phyloP scores from a whole-genome alignment of 345 rosid genomes.

The Dimocarpus longan region DNA sequence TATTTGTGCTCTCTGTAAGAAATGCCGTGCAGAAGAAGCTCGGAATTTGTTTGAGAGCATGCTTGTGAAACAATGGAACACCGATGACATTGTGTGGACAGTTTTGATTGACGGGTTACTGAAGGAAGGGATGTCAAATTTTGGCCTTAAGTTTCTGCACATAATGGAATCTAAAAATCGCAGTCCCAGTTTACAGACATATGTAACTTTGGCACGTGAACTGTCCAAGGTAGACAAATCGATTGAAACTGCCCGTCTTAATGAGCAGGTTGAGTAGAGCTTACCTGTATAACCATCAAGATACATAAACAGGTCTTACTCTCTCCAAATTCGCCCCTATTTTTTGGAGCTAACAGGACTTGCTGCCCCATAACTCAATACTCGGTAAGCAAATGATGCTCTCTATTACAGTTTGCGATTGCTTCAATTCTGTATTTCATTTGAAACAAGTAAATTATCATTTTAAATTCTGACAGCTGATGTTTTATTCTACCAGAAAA shows the following conservation, averaged over 20 bases:
- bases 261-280: conserved; percentile 2
- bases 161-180: conserved; percentile 52
- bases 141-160: conserved; percentile 52
- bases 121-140: conserved; percentile 44
- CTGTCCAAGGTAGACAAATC: conserved; percentile 42
- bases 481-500: conserved; percentile 8
- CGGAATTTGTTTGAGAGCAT: conserved; percentile 43
- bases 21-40: conserved; percentile 43
- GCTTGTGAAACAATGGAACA: conserved; percentile 46
- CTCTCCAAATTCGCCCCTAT: not conserved
- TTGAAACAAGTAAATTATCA: not conserved
- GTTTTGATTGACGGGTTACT: conserved; percentile 65
- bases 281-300: not conserved
- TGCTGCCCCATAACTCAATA: not conserved
- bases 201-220: conserved; percentile 46
- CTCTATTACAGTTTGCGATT: not conserved
- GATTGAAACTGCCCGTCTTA: conserved; percentile 32
- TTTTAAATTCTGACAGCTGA: conserved; percentile 2
- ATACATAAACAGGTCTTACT: not conserved
- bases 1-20: conserved; percentile 52
- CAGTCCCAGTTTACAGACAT: conserved; percentile 38
- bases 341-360: not conserved
- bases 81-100: conserved; percentile 66
- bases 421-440: conserved; percentile 2
- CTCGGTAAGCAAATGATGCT: conserved; percentile 16